These are phyloP conservation scores for Jatropha curcas DNA, from an alignment of 345 rosid genomes.

Conservation along the genomic window DNA sequence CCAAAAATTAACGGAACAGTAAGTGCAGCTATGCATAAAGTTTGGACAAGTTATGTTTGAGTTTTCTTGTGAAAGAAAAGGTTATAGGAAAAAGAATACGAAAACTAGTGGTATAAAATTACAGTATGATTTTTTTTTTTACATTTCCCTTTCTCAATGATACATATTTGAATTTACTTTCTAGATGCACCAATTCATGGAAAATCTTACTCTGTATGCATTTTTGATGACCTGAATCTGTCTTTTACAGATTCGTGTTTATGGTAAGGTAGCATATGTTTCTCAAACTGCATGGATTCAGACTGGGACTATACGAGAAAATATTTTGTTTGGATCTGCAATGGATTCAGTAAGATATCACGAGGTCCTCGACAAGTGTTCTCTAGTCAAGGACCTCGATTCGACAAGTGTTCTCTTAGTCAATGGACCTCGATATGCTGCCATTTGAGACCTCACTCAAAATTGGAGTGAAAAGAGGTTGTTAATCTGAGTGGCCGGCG, in stretches of 20 bases:
- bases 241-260: constrained; percentile 33
- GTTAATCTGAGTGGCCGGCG: constrained; percentile 61
- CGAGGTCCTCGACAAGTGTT: constrained; percentile 42
- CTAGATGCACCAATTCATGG: too few relatives aligned
- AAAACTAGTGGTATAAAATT: too few relatives aligned
- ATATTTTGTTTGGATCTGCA: constrained; percentile 50
- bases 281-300: constrained; percentile 63
- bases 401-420: too few relatives aligned
- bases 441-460: constrained; percentile 50
- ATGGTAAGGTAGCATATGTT: constrained; percentile 56
- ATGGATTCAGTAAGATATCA: constrained; percentile 41
- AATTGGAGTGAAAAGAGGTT: constrained; percentile 61
- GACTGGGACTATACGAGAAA: constrained; percentile 49
- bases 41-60: not conserved
- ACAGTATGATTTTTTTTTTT: too few relatives aligned
- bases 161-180: too few relatives aligned
- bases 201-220: too few relatives aligned
- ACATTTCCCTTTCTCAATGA: too few relatives aligned
- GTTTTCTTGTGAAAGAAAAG: not conserved
- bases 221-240: not conserved
- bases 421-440: constrained; percentile 51
- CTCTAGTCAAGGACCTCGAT: constrained; percentile 47
- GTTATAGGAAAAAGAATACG: not conserved
- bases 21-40: constrained; percentile 13
- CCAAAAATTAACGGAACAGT: constrained; percentile 46